phyloP scores from a whole-genome alignment of 78 protist genomes.

The slime mould (Dictyostelium discoideum) region dicty_2.7 NC_007091.3:381501-382000 shows the following conservation, averaged over 20 bases:
- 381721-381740: constrained; percentile 35
- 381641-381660: constrained; percentile 37
- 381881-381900: constrained; percentile 78
- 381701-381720: constrained; percentile 59
- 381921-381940: constrained; percentile 81
- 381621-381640: constrained; percentile 50
- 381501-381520: constrained; percentile 33
- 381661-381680: constrained; percentile 66
- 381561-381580: constrained; percentile 6
- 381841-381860: constrained; percentile 76
- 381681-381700: constrained; percentile 72
- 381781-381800: constrained; percentile 62
- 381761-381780: constrained; percentile 47
- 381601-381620: not conserved
- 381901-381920: constrained; percentile 79
- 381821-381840: constrained; percentile 79
- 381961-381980: constrained; percentile 76
- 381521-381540: not conserved
- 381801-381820: constrained; percentile 56
- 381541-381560: constrained; percentile 22
- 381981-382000: constrained; percentile 67
- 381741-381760: constrained; percentile 75
- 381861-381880: constrained; percentile 79
- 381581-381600: constrained; percentile 13
- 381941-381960: constrained; percentile 79